Evolutionary conservation across 257 asterid genomes (phyloP).

Genomic region (Phtheirospermum japonicum): DNA sequence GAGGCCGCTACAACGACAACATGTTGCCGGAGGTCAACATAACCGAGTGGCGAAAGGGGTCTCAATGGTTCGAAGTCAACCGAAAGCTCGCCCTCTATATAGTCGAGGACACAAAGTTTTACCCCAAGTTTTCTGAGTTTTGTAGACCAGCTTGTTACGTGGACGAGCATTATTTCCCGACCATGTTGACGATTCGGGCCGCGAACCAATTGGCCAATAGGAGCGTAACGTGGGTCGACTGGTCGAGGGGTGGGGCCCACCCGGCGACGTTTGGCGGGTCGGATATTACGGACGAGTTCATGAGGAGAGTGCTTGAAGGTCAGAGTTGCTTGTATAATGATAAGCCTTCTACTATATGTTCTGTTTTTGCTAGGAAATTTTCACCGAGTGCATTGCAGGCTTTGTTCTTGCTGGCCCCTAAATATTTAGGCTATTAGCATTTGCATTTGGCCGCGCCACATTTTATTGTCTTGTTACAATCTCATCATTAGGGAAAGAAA

Average conservation of each 20-base stretch:
- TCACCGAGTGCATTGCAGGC: conserved; percentile 53
- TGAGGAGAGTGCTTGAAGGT: conserved; percentile 39
- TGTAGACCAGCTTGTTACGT: conserved; percentile 61
- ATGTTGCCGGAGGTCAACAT: conserved; percentile 59
- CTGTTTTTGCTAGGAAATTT: conserved; percentile 59
- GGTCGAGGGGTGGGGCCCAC: conserved; percentile 81
- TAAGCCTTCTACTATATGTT: conserved; percentile 35
- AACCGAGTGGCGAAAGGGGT: conserved; percentile 65
- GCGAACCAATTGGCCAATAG: conserved; percentile 44
- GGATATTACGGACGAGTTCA: conserved; percentile 43
- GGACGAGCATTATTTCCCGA: conserved; percentile 71
- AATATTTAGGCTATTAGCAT: conserved; percentile 42
- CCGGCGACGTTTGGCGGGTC: conserved; percentile 55
- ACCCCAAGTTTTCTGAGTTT: conserved; percentile 52
- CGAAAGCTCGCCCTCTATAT: conserved; percentile 48
- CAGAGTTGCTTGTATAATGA: conserved; percentile 44
- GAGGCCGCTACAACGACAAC: conserved; percentile 58
- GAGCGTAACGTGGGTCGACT: conserved; percentile 61
- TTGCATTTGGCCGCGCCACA: not conserved
- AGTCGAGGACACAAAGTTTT: conserved; percentile 43
- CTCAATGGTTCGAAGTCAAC: conserved; percentile 64
- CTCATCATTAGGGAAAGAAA: not conserved
- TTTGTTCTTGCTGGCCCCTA: conserved; percentile 49
- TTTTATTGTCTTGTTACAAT: not conserved
- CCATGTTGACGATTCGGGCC: conserved; percentile 48